Evolutionary conservation across 2,329 filamentous ascomycete genomes (phyloP), one percentile per base, ranked within the genome.

Genomic region (Calonectria hongkongensis): DNA sequence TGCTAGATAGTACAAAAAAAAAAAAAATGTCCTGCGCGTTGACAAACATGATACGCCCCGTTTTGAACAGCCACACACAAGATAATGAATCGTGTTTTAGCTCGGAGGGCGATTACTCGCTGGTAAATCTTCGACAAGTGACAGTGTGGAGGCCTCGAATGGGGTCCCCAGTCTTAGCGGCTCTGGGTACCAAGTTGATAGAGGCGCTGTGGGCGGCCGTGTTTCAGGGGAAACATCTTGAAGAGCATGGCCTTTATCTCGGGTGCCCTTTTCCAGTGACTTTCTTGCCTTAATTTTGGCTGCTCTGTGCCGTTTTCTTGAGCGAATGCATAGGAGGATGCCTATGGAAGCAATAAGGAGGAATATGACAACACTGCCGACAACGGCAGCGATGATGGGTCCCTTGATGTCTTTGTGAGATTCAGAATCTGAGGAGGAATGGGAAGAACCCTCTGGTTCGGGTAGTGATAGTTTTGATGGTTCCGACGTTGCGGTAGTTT

Each of bases 291-390:
- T 18, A 5, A 41, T 13, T 12, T 27, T 8, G 21, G 54, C 21
- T 3, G 10, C 13, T 8, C 16, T 27, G 1, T 9, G 10, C 13
- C 9, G 21, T 18, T 16, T 27, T 5, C 30, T 41, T 13, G 5
- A 25, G 13, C 33, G 30, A 25, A 51, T 10, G 28, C 27, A 33
- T 5, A 39, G 45, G 15, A 13, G 8, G 15, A n/a, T n/a, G 21
- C 54, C 63, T 12, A 66, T 8, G 15, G n/a, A 28, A 12, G 30
- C 63, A 10, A 66, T 15, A 43, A 66, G 5, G 63, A 66, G 16
- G 33, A 66, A 30, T 25, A 66, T n/a, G 33, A 21, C 47, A 50
- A 27, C n/a, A 13, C 28, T 47, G 25, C 28, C 33, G 2, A 51
- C 13, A 18, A 39, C 62, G 13, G 54, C 54, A 60, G n/a, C 54